Evolutionary conservation across 495 filamentous ascomycete species (phyloP).

Genomic region (Bryoglossum gracile): DNA sequence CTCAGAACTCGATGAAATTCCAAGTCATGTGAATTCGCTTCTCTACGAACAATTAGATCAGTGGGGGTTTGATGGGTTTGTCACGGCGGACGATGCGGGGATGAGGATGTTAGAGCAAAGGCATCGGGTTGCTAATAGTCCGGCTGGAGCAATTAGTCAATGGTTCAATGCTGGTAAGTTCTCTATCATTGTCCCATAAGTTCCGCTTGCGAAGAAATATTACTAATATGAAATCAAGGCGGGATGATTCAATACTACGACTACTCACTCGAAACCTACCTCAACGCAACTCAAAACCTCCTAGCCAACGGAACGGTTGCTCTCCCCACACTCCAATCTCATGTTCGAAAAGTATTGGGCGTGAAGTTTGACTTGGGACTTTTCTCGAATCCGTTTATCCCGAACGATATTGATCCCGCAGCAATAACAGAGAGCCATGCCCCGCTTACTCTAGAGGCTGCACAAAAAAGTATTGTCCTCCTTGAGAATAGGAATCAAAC

Average conservation of each 20-base stretch:
- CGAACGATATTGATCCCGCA: constrained; percentile 27
- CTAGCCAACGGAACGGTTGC: constrained; percentile 30
- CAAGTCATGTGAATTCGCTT: constrained; percentile 29
- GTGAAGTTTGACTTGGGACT: constrained; percentile 37
- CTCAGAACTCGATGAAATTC: constrained; percentile 35
- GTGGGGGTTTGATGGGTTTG: constrained; percentile 35
- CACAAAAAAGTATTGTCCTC: constrained; percentile 31
- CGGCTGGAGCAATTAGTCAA: constrained; percentile 31
- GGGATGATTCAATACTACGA: constrained; percentile 12
- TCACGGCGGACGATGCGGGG: constrained; percentile 36
- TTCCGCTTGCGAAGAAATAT: background rate
- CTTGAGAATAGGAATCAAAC: constrained; percentile 35
- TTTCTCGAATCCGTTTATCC: constrained; percentile 30
- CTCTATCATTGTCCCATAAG: too few species aligned
- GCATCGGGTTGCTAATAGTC: constrained; percentile 12
- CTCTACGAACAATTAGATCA: constrained; percentile 31
- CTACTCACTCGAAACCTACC: constrained; percentile 9
- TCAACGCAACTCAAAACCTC: constrained; percentile 30
- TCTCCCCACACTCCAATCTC: constrained; percentile 27
- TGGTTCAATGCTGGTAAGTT: constrained; percentile 33
- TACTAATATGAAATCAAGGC: background rate
- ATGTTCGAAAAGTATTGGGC: constrained; percentile 30
- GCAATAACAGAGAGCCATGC: constrained; percentile 27
- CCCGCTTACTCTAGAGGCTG: constrained; percentile 31
- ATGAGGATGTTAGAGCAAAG: constrained; percentile 11